Evolutionary conservation across 345 rosid species (phyloP).

Genomic region (Crucihimalaya himalaica): DNA sequence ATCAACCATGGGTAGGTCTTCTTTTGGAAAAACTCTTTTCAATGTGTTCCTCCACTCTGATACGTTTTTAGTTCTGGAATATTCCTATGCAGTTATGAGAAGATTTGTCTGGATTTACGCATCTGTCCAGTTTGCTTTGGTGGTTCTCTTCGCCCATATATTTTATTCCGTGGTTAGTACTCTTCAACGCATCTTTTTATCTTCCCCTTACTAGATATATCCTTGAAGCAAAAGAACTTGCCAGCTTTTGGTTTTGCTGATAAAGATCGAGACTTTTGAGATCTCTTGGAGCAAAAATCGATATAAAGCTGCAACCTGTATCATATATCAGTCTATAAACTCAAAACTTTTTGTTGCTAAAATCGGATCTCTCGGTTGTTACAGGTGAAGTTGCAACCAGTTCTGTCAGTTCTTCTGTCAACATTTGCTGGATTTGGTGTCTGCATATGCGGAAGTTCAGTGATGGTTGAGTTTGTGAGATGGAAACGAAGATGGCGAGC

Average conservation of each 20-base stretch:
- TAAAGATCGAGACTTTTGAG: not conserved
- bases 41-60: slow-evolving; percentile 11
- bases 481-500: slow-evolving; percentile 65
- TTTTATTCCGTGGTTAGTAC: slow-evolving; percentile 78
- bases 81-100: slow-evolving; percentile 59
- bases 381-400: slow-evolving; percentile 69
- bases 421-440: slow-evolving; percentile 86
- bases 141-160: slow-evolving; percentile 82
- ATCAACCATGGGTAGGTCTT: slow-evolving; percentile 81
- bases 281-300: not conserved
- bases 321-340: slow-evolving; percentile 14
- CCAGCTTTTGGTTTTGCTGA: not conserved
- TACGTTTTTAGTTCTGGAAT: slow-evolving; percentile 14
- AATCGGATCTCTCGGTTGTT: not conserved
- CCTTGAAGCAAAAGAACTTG: slow-evolving; percentile 3
- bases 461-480: slow-evolving; percentile 74
- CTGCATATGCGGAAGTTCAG: slow-evolving; percentile 79
- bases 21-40: not conserved
- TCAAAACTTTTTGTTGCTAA: not conserved
- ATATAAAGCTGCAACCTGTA: slow-evolving; percentile 6
- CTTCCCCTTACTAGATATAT: not conserved
- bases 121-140: slow-evolving; percentile 74
- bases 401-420: slow-evolving; percentile 73
- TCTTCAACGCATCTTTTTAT: not conserved
- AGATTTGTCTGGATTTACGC: slow-evolving; percentile 91